Percentiles rank a stretch among this genome's conserved stretches.
Evolutionary conservation across 306 rosid genomes (phyloP).

Genomic region (Quercus cerris): DNA sequence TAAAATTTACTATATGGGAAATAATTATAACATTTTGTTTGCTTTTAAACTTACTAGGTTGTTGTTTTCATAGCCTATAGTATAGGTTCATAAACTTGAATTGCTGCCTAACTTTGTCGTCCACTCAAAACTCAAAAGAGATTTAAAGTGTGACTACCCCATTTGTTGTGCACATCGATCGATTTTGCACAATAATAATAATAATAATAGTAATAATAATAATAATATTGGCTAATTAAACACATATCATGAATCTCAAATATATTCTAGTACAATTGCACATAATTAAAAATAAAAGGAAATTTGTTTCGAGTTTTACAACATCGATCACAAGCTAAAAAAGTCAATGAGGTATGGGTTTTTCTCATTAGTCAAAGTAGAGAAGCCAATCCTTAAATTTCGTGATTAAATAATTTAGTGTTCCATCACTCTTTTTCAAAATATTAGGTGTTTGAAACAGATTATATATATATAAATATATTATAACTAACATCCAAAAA

Average conservation of each 20-base stretch:
- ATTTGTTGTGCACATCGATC: too few species aligned
- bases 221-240: too few species aligned
- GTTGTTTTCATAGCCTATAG: too few species aligned
- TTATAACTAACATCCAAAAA: not conserved
- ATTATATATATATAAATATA: not conserved
- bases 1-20: too few species aligned
- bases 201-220: too few species aligned
- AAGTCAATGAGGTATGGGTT: constrained; percentile 23
- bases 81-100: too few species aligned
- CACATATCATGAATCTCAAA: not conserved
- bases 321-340: constrained; percentile 6
- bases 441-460: constrained; percentile 1
- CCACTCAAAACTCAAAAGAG: too few species aligned
- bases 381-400: constrained; percentile 8
- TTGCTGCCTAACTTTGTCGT: too few species aligned
- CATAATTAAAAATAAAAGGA: not conserved
- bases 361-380: constrained; percentile 23
- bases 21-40: not conserved
- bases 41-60: not conserved
- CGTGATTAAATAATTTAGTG: not conserved
- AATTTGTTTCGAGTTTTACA: not conserved
- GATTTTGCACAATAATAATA: too few species aligned
- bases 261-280: not conserved
- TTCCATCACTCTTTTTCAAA: constrained; percentile 12
- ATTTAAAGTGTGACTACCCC: too few species aligned